Evolutionary conservation across 306 rosid species (phyloP), one percentile per base, ranked within the genome.

Genomic region (Lathyrus sativus): DNA sequence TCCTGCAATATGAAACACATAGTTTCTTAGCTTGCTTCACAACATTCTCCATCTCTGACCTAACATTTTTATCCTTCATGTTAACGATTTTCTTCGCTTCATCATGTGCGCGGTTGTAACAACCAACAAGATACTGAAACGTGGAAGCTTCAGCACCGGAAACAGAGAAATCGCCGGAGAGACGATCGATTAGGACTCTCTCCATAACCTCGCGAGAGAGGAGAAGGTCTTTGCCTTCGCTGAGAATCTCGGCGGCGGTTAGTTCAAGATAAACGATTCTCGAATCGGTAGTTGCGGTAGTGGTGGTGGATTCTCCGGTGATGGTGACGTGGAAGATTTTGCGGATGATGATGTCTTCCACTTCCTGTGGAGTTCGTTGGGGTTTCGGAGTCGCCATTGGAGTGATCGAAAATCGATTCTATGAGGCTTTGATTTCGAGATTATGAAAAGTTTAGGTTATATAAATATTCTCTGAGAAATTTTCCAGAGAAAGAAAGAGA

Each of bases 211-310:
- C 99, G 31, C 88, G 79, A 2, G 89, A 82, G 42, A 95, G 88
- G 61, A 77, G 75, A 56, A 95, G 75, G 8, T 77, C 81, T 38
- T 88, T 87, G 3, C 88, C 82, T 37, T 95, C 99, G 79, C 97
- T 95, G 26, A 95, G 87, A 76, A 95, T 78, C 79, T 90, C 97
- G 6, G 99, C 99, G 1, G 97, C 99, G 17, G 97, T 83, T 72
- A 74, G 43, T 71, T 88, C 99, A 67, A 95, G 37, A 80, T 90
- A 91, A 13, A 85, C 82, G 72, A 85, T 50, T 63, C 92, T 75
- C 0, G 91, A 65, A 72, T 95, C 96, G 57, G 74, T 54, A 1
- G 14, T 2, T 22, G 28, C 13, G 41, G n/a, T n/a, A n/a, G n/a
- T n/a, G n/a, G 74, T 13, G 35, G 26, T 4, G 7, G 29, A 54